Base-by-base conservation (phyloP, 2,329 filamentous ascomycete species). In the Cladorrhinum sp. region DNA sequence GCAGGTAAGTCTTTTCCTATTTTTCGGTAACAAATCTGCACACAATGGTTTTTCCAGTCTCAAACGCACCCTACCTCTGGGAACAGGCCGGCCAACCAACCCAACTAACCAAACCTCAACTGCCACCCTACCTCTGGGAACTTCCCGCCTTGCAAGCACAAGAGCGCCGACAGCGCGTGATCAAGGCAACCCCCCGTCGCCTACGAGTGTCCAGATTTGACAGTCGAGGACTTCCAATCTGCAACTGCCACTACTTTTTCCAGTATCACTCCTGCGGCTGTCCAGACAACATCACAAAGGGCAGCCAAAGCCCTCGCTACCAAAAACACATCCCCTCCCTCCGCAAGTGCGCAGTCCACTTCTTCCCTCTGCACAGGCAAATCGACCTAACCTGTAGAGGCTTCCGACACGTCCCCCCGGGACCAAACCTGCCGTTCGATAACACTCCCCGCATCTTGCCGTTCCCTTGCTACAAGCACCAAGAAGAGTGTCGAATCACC, bases 251-350 rank as follows among this genome's bases (percentile, higher is more conserved):
- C 22, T 58, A 49, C 23, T 62, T 53, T 45, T 55, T 50, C 50
- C 63, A 65, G 12, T 63, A 32, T 38, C 62, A 63, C 57, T 49
- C 56, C 45, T 65, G 64, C 58, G 62, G 62, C 36, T 65, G 64
- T 53, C 62, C 57, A 12, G 64, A 64, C 56, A 50, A 1, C 3
- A 16, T 16, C 25, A 24, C 49, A 5, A 50, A 24, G 25, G 8
- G 6, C 41, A 7, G 10, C 4, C 18, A 45, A 13, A 25, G 29
- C n/a, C 10, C 50, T 9, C 50, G 24, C 6, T 25, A 52, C 16
- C 49, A 8, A 22, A 32, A 13, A 2, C 55, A 59, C 51, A 10
- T 54, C 1, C 61, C 55, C 10, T 49, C 51, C 13, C 18, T 57
- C 50, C 18, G 25, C 8, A 13, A 38, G 2, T 65, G 63, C 55